Conservation (phyloP, 805 yeast species). For the Metschnikowia orientalis region DNA sequence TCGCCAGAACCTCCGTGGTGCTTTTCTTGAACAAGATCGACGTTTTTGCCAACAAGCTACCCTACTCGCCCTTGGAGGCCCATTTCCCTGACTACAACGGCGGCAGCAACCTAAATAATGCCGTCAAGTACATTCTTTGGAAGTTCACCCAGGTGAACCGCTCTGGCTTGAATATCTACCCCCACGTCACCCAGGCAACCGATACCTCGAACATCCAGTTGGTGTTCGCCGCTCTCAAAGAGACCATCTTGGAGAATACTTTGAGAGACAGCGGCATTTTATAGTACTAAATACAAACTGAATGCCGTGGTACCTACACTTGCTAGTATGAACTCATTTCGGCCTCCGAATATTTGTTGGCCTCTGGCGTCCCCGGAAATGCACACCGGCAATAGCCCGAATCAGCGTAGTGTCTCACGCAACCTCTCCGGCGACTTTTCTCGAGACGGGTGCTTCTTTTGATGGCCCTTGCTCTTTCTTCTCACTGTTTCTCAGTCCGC, state of each 20-base stretch:
- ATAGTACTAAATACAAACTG: no score
- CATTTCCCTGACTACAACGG: slow-evolving; percentile 90
- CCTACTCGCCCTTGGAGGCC: slow-evolving; percentile 72
- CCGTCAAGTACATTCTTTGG: slow-evolving; percentile 89
- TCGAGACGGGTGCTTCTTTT: no score
- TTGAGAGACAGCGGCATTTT: slow-evolving; percentile 73
- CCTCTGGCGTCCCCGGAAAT: no score
- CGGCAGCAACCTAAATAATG: slow-evolving; percentile 83
- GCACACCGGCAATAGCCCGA: no score
- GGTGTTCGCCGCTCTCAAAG: slow-evolving; percentile 81
- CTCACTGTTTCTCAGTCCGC: no score
- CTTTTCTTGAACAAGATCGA: slow-evolving; percentile 87
- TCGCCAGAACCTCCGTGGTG: slow-evolving; percentile 78
- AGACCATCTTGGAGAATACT: slow-evolving; percentile 71
- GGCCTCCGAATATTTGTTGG: no score
- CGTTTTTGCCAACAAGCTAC: slow-evolving; percentile 79
- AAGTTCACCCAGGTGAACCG: slow-evolving; percentile 81
- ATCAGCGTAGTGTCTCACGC: no score
- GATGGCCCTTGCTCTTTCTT: no score
- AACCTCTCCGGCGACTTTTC: no score
- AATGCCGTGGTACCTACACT: no score
- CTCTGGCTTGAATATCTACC: slow-evolving; percentile 75
- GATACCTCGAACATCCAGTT: slow-evolving; percentile 84
- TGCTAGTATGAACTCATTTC: no score
- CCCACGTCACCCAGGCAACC: slow-evolving; percentile 92